phyloP scores from a whole-genome alignment of 257 asterid genomes.

The Knoxia roxburghii region DNA sequence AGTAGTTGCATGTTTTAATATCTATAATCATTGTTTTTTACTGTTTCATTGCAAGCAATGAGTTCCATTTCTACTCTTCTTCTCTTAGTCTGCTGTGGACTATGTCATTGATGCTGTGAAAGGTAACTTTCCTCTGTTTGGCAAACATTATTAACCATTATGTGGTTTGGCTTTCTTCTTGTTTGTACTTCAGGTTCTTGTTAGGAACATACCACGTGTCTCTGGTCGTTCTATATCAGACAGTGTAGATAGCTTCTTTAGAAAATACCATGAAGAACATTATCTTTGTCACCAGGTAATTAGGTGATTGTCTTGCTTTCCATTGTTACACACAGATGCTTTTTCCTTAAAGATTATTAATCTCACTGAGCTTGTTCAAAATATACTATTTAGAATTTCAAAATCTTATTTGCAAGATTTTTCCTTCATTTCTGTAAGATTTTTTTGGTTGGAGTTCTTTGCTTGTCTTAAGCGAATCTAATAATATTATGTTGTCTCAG shows the following conservation, averaged over 20 bases:
- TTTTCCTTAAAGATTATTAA: background rate
- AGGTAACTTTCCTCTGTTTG: background rate
- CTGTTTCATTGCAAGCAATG: background rate
- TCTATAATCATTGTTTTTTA: background rate
- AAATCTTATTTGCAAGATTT: background rate
- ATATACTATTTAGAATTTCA: background rate
- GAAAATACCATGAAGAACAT: constrained; percentile 76
- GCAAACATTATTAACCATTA: background rate
- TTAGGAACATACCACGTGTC: constrained; percentile 73
- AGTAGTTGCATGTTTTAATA: background rate
- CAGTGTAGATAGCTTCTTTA: constrained; percentile 63
- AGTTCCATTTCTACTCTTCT: background rate
- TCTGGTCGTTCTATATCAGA: constrained; percentile 69
- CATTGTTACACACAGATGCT: background rate
- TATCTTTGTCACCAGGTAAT: constrained; percentile 94
- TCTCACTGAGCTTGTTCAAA: background rate
- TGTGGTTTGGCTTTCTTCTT: background rate
- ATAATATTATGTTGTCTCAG: constrained; percentile 32
- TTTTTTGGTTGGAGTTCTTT: background rate
- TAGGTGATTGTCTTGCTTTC: constrained; percentile 1
- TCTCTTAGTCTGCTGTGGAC: background rate
- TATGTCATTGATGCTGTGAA: background rate
- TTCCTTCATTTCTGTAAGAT: background rate
- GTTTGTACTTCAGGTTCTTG: constrained; percentile 65
- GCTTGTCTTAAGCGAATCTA: background rate